A percentile compares a stretch with the other conserved stretches of the same genome.
Conservation (phyloP, 257 asterid genomes). For the Knoxia roxburghii region DNA sequence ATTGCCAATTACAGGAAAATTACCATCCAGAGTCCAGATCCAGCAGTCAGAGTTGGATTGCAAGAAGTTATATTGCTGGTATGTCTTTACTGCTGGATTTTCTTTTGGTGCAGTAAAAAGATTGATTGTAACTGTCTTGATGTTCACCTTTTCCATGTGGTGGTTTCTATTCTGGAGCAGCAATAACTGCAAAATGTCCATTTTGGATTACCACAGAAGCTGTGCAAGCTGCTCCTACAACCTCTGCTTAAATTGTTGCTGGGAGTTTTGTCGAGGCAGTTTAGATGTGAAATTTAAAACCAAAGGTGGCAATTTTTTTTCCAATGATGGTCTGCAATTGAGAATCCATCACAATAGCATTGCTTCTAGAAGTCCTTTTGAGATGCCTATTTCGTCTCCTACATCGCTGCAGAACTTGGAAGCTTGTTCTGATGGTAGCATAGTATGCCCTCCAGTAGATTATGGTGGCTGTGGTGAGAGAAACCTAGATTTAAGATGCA, state of each 20-base stretch:
- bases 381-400: constrained; percentile 23
- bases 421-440: constrained; percentile 51
- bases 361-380: constrained; percentile 33
- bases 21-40: constrained; percentile 46
- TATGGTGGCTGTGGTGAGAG: constrained; percentile 77
- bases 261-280: constrained; percentile 47
- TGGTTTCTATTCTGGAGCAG: constrained; percentile 44
- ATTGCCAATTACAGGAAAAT: constrained; percentile 47
- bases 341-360: constrained; percentile 23
- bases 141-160: constrained; percentile 19
- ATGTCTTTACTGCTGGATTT: constrained; percentile 25
- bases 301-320: constrained; percentile 30
- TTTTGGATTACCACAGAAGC: constrained; percentile 86
- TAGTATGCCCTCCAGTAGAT: constrained; percentile 65
- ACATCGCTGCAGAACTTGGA: constrained; percentile 35
- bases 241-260: constrained; percentile 82
- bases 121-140: constrained; percentile 13
- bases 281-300: constrained; percentile 29
- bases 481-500: constrained; percentile 59
- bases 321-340: constrained; percentile 31
- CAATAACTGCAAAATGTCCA: constrained; percentile 64
- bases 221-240: constrained; percentile 74
- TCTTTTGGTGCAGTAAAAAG: constrained; percentile 18
- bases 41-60: constrained; percentile 38
- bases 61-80: constrained; percentile 55